A percentile compares a stretch with the other conserved stretches of the same genome.
Conservation (phyloP, 1,139 yeast genomes). For the Geotrichum phurueaensis region DNA sequence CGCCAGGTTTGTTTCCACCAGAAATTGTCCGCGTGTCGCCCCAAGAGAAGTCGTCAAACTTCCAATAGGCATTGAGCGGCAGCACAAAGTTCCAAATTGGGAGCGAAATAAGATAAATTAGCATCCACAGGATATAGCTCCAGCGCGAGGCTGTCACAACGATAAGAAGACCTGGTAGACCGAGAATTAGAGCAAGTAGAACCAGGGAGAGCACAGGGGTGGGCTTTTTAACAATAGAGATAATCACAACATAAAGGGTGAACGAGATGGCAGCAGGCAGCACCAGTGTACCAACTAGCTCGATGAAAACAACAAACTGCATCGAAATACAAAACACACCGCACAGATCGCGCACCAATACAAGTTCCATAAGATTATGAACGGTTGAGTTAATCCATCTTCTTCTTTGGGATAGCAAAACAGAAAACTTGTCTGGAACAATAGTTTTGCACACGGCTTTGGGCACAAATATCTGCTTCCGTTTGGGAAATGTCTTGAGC, state of each 20-base stretch:
- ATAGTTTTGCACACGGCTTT: conserved; percentile 33
- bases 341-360: conserved; percentile 32
- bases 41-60: conserved; percentile 93
- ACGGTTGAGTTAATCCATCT: conserved; percentile 38
- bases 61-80: conserved; percentile 84
- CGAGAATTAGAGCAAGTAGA: conserved; percentile 69
- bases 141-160: conserved; percentile 70
- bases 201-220: conserved; percentile 74
- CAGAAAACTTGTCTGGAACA: conserved; percentile 31
- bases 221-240: conserved; percentile 68
- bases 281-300: conserved; percentile 45
- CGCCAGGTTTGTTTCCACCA: conserved; percentile 46
- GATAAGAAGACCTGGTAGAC: conserved; percentile 75
- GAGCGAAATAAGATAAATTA: conserved; percentile 66
- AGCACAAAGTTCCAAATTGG: conserved; percentile 89
- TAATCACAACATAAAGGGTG: conserved; percentile 68
- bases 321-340: conserved; percentile 37
- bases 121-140: conserved; percentile 69
- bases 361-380: conserved; percentile 34
- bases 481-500: conserved; percentile 33
- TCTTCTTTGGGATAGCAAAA: conserved; percentile 35
- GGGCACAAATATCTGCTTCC: conserved; percentile 34
- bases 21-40: conserved; percentile 80
- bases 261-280: conserved; percentile 82
- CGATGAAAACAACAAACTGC: conserved; percentile 35